Evolutionary conservation across 2,329 filamentous ascomycete genomes (phyloP), one percentile per base, ranked within the genome.

Genomic region (Waltergamsia citrina): DNA sequence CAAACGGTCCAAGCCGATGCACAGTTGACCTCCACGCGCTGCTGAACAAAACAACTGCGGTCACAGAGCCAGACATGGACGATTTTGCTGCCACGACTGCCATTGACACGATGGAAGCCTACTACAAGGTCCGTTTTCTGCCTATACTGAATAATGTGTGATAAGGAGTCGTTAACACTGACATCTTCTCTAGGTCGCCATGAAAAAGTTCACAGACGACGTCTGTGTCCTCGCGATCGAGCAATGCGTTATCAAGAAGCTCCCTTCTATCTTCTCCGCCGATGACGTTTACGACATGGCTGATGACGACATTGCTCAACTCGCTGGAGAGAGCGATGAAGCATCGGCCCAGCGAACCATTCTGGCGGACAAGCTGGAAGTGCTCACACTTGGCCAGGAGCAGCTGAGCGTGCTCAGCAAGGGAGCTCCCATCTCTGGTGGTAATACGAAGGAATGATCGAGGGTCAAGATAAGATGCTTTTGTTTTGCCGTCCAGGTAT

Each of bases 61-160:
- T 35, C 29, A 43, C 41, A 11, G 44, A 53, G 36, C 42, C 45
- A 6, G 44, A 58, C 38, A 57, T 60, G 47, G 45, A 53, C 16
- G 40, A 41, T 3, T 52, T 47, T 41, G 49, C 48, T 21, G 48
- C 47, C 38, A 43, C 46, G 14, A 43, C 51, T 33, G 52, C 51
- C 28, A 37, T 57, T 12, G 55, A 57, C 33, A 50, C 43, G 29
- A 54, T 59, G 53, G 41, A 51, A 35, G 57, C 58, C n/a, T 60
- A 56, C 41, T 62, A 60, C 41, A 52, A 60, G 46, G 55, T n/a
- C n/a, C n/a, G n/a, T n/a, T n/a, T n/a, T n/a, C n/a, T n/a, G n/a
- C n/a, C n/a, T 46, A 48, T 27, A 28, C 12, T 9, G 12, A 9
- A 2, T 19, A 12, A 20, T 3, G 11, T 11, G 12, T 29, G 7